These are phyloP conservation scores for Sorghum bicolor DNA, from an alignment of 176 grass and related monocot genomes.

Conservation along the genomic window Sorghum_bicolor_NCBIv3 NC_012873.2:9434501-9435000, in stretches of 20 bases:
- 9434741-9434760: background rate
- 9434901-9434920: too few species aligned
- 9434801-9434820: constrained; percentile 38
- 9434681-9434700: background rate
- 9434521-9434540: too few species aligned
- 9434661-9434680: too few species aligned
- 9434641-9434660: too few species aligned
- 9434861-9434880: constrained; percentile 55
- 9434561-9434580: too few species aligned
- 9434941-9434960: background rate
- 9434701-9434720: too few species aligned
- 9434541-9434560: too few species aligned
- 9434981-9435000: background rate
- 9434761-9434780: constrained; percentile 26
- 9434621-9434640: too few species aligned
- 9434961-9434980: background rate
- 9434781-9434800: constrained; percentile 18
- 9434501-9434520: background rate
- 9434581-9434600: too few species aligned
- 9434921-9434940: too few species aligned
- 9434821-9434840: background rate
- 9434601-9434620: too few species aligned
- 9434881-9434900: background rate
- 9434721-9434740: background rate
- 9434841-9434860: constrained; percentile 29